Base-by-base conservation (phyloP, 1,284 basidiomycete species). In the Schizopora paradoxa region DNA sequence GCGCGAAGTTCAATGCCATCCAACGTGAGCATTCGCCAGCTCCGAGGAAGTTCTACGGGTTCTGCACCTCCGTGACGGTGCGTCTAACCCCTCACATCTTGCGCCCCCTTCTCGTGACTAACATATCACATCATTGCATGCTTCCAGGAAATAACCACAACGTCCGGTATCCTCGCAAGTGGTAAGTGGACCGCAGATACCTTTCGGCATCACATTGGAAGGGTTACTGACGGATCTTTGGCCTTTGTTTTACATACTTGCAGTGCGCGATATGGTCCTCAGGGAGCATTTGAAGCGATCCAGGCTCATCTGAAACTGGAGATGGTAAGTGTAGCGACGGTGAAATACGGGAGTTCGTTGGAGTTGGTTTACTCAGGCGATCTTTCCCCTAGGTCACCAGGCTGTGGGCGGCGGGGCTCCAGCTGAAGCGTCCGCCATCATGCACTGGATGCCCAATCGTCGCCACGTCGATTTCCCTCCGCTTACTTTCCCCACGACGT, bases 1-100 rank as follows among this genome's bases (percentile, higher is more conserved):
- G 47, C 33, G 49, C 49, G n/a, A 56, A 56, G 48, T 56, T 56
- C 41, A 51, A 45, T 22, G 55, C 54, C 2, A 53, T 56, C 27
- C 54, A 56, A 28, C 45, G 51, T n/a, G 49, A 51, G 29, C 51
- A 55, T 34, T 54, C 55, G 22, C 49, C 55, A 5, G 49, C 47
- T 14, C 49, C 49, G 14, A 41, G 53, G 31, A 86, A 85, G 57
- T 88, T 87, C 55, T 88, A 88, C 56, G 80, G 80, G 2, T 87
- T 86, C 58, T 82, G 78, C 54, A 88, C 86, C 13, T 84, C 81
- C 14, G 83, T 88, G 27, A 88, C 84, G 43, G 80, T 82, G 52
- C 41, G 74, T 58, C 32, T 33, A 18, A 18, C 18, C 21, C 19
- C 41, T 35, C 38, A 21, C 16, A 3, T 33, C 25, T 22, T 35